Evolutionary conservation across 1,284 basidiomycete species (phyloP).

Genomic region (Pseudozyma sp.): DNA sequence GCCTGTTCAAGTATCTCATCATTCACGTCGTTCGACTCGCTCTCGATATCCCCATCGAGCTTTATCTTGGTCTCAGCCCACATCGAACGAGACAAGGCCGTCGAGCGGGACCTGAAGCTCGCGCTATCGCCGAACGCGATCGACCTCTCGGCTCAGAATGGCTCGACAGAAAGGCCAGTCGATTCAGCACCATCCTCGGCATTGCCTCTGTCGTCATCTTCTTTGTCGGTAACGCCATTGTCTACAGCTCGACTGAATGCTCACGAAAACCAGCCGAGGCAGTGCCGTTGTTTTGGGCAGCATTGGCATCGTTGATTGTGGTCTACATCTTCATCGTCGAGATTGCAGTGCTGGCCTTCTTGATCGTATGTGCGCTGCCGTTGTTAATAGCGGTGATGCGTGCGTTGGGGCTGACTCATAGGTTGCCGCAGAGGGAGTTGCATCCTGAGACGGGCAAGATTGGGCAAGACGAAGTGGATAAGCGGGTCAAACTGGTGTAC

Average conservation of each 20-base stretch:
- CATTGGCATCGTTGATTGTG: conserved; percentile 48
- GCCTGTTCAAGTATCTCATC: conserved; percentile 57
- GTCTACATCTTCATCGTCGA: conserved; percentile 59
- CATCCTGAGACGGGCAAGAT: conserved; percentile 57
- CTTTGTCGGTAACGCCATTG: conserved; percentile 58
- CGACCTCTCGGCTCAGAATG: conserved; percentile 47
- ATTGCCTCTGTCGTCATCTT: conserved; percentile 55
- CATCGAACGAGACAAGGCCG: conserved; percentile 51
- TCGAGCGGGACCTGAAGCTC: conserved; percentile 42
- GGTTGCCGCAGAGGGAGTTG: conserved; percentile 44
- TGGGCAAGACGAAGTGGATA: conserved; percentile 50
- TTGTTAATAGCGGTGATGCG: conserved; percentile 50
- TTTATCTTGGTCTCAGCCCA: conserved; percentile 58
- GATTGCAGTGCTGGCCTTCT: conserved; percentile 50
- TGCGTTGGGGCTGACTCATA: conserved; percentile 45
- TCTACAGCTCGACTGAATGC: conserved; percentile 57
- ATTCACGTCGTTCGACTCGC: conserved; percentile 54
- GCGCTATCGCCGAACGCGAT: conserved; percentile 44
- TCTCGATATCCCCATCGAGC: conserved; percentile 50
- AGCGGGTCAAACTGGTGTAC: conserved; percentile 53
- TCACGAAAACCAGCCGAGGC: conserved; percentile 51
- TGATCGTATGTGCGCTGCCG: conserved; percentile 59
- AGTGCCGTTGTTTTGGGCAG: conserved; percentile 53
- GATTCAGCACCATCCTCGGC: conserved; percentile 52
- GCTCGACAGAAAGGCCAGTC: conserved; percentile 47